Percentiles rank a stretch among this genome's conserved stretches.
phyloP scores from a whole-genome alignment of 306 rosid species.

The Styphnolobium japonicum region DNA sequence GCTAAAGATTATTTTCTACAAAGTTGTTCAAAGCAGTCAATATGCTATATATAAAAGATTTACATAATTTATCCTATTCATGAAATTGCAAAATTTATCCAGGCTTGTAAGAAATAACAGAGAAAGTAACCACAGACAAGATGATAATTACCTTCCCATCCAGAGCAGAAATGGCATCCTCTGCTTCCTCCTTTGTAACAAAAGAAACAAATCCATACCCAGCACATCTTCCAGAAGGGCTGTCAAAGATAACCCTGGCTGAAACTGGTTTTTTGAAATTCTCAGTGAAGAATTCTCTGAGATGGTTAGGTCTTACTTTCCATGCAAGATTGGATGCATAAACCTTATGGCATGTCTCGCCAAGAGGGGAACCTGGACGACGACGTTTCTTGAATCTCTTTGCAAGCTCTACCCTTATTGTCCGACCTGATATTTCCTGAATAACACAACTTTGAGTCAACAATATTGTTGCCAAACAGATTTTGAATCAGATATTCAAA shows the following conservation, averaged over 20 bases:
- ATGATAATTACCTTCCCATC: conserved; percentile 72
- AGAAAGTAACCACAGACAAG: too few species aligned
- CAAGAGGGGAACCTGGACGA: conserved; percentile 42
- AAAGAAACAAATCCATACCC: conserved; percentile 91
- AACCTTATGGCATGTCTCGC: conserved; percentile 63
- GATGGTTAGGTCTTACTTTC: conserved; percentile 78
- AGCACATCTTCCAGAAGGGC: conserved; percentile 58
- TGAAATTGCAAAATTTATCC: not conserved
- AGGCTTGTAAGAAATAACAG: not conserved
- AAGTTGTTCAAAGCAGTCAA: not conserved
- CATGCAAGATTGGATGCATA: conserved; percentile 77
- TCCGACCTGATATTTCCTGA: conserved; percentile 74
- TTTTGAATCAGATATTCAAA: conserved; percentile 16
- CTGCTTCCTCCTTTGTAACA: conserved; percentile 72
- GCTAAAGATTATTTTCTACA: not conserved
- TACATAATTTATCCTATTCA: not conserved
- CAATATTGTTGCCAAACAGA: not conserved
- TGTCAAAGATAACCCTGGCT: conserved; percentile 79
- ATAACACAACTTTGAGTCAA: conserved; percentile 27
- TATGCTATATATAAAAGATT: not conserved
- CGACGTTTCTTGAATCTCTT: conserved; percentile 71
- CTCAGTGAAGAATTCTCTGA: conserved; percentile 60
- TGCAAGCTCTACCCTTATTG: conserved; percentile 64
- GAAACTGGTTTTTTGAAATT: conserved; percentile 73
- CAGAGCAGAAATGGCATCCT: conserved; percentile 67